These are phyloP conservation scores for Firmiana major DNA, from an alignment of 345 rosid species.

Conservation along the genomic window DNA sequence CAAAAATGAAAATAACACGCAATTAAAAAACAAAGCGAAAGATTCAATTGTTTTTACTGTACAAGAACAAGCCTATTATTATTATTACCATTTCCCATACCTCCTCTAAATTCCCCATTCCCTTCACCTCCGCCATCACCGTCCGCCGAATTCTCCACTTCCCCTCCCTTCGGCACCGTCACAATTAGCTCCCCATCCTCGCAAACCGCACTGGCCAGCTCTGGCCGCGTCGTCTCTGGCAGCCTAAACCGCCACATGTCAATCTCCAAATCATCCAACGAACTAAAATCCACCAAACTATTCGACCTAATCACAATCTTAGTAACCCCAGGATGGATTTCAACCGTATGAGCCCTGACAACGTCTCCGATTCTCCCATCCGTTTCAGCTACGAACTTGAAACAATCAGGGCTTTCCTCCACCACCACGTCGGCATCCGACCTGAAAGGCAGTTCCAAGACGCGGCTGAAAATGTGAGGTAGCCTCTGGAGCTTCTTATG, in stretches of 20 bases:
- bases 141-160: conserved; percentile 31
- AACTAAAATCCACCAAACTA: conserved; percentile 51
- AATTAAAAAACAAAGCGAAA: conserved; percentile 5
- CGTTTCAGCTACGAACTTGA: conserved; percentile 81
- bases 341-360: conserved; percentile 71
- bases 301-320: conserved; percentile 79
- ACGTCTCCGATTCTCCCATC: conserved; percentile 57
- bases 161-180: conserved; percentile 76
- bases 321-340: conserved; percentile 85
- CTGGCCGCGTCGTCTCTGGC: conserved; percentile 83
- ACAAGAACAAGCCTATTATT: conserved; percentile 82
- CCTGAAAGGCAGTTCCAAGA: conserved; percentile 85
- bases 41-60: conserved; percentile 40
- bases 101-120: conserved; percentile 59
- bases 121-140: conserved; percentile 29
- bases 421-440: conserved; percentile 80
- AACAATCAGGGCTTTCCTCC: conserved; percentile 71
- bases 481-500: conserved; percentile 82
- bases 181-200: conserved; percentile 75
- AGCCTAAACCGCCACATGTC: conserved; percentile 94
- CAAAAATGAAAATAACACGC: conserved; percentile 24
- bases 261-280: conserved; percentile 69
- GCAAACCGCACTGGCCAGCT: conserved; percentile 80
- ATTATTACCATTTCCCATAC: conserved; percentile 42
- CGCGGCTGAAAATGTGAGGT: conserved; percentile 93